phyloP scores from a whole-genome alignment of 2,329 filamentous ascomycete species.

The Chaetomiaceae sp. region DNA sequence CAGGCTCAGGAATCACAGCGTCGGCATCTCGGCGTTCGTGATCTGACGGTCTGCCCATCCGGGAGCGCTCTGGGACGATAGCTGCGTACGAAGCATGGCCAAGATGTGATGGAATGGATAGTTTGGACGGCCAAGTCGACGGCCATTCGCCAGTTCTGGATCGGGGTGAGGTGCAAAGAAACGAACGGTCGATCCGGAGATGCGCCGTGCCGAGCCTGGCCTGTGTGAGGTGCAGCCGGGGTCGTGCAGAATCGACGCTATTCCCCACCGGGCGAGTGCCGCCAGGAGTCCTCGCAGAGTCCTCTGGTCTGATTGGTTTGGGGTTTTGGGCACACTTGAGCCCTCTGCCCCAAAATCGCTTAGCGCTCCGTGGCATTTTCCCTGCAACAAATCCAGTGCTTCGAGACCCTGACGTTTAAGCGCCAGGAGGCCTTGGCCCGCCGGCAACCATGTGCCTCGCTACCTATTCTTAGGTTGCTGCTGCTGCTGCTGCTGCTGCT shows the following conservation, averaged over 20 bases:
- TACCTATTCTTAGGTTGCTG: constrained; percentile 14
- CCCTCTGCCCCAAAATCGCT: constrained; percentile 14
- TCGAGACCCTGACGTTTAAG: constrained; percentile 18
- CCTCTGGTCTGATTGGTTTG: constrained; percentile 16
- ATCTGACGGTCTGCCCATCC: background rate
- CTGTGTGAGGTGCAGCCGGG: constrained; percentile 3
- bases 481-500: too few relatives aligned
- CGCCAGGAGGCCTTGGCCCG: constrained; percentile 20
- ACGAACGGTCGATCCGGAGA: constrained; percentile 9
- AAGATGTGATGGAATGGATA: constrained; percentile 9
- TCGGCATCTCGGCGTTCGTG: background rate
- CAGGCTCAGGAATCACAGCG: background rate
- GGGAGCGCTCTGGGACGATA: background rate
- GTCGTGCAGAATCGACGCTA: constrained; percentile 6
- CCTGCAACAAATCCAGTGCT: constrained; percentile 2
- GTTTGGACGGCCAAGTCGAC: background rate
- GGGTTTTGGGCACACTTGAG: background rate
- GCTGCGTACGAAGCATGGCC: background rate
- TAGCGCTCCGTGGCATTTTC: constrained; percentile 15
- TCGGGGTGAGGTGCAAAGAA: constrained; percentile 2
- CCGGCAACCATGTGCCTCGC: background rate
- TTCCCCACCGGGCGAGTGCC: background rate
- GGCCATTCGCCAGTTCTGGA: background rate
- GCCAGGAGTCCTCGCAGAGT: background rate
- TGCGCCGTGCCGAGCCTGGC: constrained; percentile 10